These are phyloP conservation scores for Fusarium tupiense DNA, from an alignment of 2,329 filamentous ascomycete genomes.

Conservation along the genomic window DNA sequence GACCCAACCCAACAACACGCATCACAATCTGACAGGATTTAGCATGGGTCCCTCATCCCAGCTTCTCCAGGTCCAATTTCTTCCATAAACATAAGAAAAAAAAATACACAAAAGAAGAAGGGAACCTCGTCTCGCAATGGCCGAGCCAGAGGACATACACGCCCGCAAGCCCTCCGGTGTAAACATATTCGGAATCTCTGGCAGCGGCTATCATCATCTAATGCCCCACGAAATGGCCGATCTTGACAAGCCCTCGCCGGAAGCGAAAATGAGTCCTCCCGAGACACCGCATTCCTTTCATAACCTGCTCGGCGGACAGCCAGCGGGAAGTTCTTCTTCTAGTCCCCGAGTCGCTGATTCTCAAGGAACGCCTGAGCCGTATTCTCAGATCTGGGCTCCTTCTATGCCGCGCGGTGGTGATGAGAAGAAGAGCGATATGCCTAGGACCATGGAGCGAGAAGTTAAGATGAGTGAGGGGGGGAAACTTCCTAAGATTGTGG, in stretches of 20 bases:
- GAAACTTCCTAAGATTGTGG: conserved; percentile 16
- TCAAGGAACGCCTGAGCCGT: conserved; percentile 24
- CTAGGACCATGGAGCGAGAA: conserved; percentile 5
- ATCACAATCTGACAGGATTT: background rate
- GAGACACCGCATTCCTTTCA: conserved; percentile 37
- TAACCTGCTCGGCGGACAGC: conserved; percentile 27
- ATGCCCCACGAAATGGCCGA: conserved; percentile 40
- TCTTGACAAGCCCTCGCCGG: conserved; percentile 21
- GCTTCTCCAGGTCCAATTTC: background rate
- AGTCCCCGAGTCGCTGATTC: conserved; percentile 17
- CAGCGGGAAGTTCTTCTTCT: conserved; percentile 11
- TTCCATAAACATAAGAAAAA: background rate
- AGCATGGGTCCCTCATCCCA: conserved; percentile 20
- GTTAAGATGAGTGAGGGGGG: background rate
- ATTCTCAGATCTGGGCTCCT: conserved; percentile 36
- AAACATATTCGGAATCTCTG: conserved; percentile 33
- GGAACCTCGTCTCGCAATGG: conserved; percentile 13
- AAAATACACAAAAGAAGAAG: background rate
- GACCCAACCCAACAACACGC: background rate
- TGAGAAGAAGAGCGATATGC: conserved; percentile 8
- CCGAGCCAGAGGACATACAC: conserved; percentile 18
- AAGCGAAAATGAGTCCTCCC: conserved; percentile 29
- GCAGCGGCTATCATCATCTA: conserved; percentile 33
- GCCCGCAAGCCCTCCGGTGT: conserved; percentile 19
- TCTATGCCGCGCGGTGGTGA: conserved; percentile 26